Evolutionary conservation across 805 yeast genomes (phyloP).

Genomic region (Kazachstania kunashirensis): DNA sequence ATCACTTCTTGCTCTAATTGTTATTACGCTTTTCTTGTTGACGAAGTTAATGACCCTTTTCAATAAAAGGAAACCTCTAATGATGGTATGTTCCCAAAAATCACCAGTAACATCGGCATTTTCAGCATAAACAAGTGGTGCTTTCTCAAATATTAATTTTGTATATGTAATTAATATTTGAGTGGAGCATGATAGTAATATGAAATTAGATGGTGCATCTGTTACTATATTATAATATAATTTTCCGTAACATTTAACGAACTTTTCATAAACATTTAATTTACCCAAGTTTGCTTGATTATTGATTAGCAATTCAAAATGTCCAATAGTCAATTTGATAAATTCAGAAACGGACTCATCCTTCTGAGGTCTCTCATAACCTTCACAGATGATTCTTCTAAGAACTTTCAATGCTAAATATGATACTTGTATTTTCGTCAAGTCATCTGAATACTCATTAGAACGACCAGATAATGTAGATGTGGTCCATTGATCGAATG

Average conservation of each 20-base stretch:
- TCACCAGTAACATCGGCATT: constrained; percentile 41
- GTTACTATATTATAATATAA: constrained; percentile 52
- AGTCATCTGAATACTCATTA: constrained; percentile 21
- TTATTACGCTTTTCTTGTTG: constrained; percentile 57
- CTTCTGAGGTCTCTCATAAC: constrained; percentile 61
- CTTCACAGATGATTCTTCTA: constrained; percentile 66
- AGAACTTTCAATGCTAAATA: constrained; percentile 68
- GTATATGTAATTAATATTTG: constrained; percentile 55
- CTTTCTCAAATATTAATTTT: constrained; percentile 52
- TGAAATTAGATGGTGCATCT: constrained; percentile 58
- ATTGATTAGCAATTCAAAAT: constrained; percentile 47
- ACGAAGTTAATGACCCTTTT: constrained; percentile 54
- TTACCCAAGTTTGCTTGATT: constrained; percentile 41
- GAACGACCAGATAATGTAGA: constrained; percentile 23
- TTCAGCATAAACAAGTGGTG: constrained; percentile 51
- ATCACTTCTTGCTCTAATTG: constrained; percentile 54
- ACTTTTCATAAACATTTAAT: constrained; percentile 47
- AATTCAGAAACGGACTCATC: constrained; percentile 48
- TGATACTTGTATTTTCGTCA: constrained; percentile 59
- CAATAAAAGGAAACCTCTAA: constrained; percentile 54
- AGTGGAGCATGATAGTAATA: constrained; percentile 54
- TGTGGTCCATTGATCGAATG: constrained; percentile 55
- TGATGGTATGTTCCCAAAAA: constrained; percentile 68
- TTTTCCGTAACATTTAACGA: constrained; percentile 66
- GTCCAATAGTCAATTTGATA: constrained; percentile 44